Conservation (phyloP, 1,139 yeast genomes). For the Diutina pseudorugosa region DNA sequence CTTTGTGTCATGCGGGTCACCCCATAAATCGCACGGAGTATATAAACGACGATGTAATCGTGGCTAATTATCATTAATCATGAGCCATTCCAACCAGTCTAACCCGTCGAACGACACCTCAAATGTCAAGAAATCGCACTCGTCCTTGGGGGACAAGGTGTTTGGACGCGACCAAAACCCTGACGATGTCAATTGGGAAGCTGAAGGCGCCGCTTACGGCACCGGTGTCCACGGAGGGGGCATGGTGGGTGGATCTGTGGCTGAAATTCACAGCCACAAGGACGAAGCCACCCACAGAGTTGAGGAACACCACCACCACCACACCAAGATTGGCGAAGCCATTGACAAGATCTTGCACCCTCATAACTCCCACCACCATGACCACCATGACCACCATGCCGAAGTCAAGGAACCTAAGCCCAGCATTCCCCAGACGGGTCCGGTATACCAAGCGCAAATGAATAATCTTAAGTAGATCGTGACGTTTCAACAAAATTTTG, state of each 20-base stretch:
- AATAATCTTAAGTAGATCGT: background rate
- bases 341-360: background rate
- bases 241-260: background rate
- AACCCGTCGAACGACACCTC: background rate
- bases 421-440: background rate
- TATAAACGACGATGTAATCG: background rate
- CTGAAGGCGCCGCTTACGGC: background rate
- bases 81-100: background rate
- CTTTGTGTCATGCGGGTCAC: background rate
- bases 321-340: background rate
- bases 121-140: background rate
- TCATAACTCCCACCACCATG: background rate
- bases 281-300: background rate
- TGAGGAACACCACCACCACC: slow-evolving; percentile 1
- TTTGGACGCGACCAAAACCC: background rate
- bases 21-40: background rate
- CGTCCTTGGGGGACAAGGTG: background rate
- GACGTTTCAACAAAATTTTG: background rate
- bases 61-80: background rate
- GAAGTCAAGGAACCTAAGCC: background rate
- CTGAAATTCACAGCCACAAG: background rate
- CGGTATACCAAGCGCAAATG: background rate
- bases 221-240: background rate
- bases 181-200: background rate
- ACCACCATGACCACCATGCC: background rate